Evolutionary conservation across 2,329 filamentous ascomycete species (phyloP).

Genomic region (Talaromyces sp.): DNA sequence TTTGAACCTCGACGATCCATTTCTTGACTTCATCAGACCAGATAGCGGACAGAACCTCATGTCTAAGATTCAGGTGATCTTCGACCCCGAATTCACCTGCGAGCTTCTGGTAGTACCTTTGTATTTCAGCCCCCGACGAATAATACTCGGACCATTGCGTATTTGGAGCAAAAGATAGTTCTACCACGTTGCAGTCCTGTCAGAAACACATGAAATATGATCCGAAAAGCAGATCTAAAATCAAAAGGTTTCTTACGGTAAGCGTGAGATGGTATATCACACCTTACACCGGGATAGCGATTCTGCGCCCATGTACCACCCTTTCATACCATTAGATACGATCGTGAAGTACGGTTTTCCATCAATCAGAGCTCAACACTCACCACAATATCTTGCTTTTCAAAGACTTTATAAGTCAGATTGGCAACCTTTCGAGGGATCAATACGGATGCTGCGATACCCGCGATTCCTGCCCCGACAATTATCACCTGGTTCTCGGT

Average conservation of each 20-base stretch:
- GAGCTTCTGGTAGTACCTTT: constrained; percentile 7
- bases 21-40: constrained; percentile 5
- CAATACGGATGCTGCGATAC: constrained; percentile 18
- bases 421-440: constrained; percentile 18
- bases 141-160: constrained; percentile 15
- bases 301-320: constrained; percentile 22
- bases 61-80: neutral
- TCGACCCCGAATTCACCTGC: neutral
- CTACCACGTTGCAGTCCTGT: neutral
- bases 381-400: constrained; percentile 19
- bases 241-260: constrained; percentile 7
- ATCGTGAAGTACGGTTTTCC: neutral
- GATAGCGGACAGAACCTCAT: constrained; percentile 7
- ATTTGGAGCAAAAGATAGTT: constrained; percentile 13
- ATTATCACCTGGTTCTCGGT: constrained; percentile 13
- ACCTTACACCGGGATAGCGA: constrained; percentile 19
- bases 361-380: neutral
- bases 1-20: constrained; percentile 10
- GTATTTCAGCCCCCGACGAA: constrained; percentile 9
- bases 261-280: constrained; percentile 13
- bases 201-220: neutral
- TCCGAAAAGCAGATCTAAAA: neutral
- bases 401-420: constrained; percentile 19
- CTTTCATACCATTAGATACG: neutral
- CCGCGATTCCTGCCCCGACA: constrained; percentile 16